phyloP scores from a whole-genome alignment of 305 asterid species.

The Fraxinus greggii region DNA sequence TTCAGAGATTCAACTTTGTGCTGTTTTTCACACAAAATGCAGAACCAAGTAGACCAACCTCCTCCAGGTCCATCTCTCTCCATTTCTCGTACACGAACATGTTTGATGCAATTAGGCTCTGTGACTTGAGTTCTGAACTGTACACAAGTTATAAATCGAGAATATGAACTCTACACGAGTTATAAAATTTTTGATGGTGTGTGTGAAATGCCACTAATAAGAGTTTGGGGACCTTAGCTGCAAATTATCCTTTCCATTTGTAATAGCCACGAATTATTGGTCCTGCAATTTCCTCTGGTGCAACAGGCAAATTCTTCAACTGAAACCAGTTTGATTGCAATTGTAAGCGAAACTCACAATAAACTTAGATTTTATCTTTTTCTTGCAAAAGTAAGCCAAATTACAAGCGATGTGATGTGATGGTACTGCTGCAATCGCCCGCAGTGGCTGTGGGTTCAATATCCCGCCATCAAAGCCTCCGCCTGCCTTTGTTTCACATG shows the following conservation, averaged over 20 bases:
- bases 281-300: background rate
- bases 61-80: conserved; percentile 38
- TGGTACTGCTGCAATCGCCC: conserved; percentile 24
- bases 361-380: too few species aligned
- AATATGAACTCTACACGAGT: too few species aligned
- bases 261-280: background rate
- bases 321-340: background rate
- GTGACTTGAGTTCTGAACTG: too few species aligned
- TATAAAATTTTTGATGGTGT: background rate
- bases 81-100: background rate
- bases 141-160: too few species aligned
- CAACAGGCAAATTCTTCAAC: background rate
- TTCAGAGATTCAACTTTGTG: background rate
- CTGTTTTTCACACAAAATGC: conserved; percentile 26
- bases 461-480: conserved; percentile 15
- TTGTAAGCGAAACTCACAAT: background rate
- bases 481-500: conserved; percentile 2
- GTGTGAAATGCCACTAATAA: too few species aligned
- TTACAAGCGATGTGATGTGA: background rate
- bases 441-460: conserved; percentile 19
- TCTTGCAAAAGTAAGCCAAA: background rate
- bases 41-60: conserved; percentile 31
- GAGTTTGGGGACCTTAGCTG: background rate
- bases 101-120: too few species aligned
- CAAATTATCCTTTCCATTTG: background rate